These are phyloP conservation scores for sorghum (Sorghum bicolor) DNA, from an alignment of 176 grass and related monocot genomes.

Conservation along the genomic window Sorghum_bicolor_NCBIv3 NC_012873.2:67824501-67825000, in stretches of 20 bases:
- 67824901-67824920: background rate
- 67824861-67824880: background rate
- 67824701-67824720: constrained; percentile 15
- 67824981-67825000: constrained; percentile 89
- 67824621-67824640: background rate
- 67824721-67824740: background rate
- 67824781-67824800: background rate
- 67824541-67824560: background rate
- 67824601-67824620: background rate
- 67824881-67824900: background rate
- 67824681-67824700: background rate
- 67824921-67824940: background rate
- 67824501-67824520: background rate
- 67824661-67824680: background rate
- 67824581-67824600: background rate
- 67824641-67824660: background rate
- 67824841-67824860: background rate
- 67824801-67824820: background rate
- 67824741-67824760: background rate
- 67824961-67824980: constrained; percentile 51
- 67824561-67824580: background rate
- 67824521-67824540: background rate
- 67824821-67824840: background rate
- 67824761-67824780: background rate
- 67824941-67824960: background rate